Percentiles rank a stretch among this genome's conserved stretches.
Evolutionary conservation across 352 stramenopile species (phyloP).

Genomic region (Phytophthora citricola): DNA sequence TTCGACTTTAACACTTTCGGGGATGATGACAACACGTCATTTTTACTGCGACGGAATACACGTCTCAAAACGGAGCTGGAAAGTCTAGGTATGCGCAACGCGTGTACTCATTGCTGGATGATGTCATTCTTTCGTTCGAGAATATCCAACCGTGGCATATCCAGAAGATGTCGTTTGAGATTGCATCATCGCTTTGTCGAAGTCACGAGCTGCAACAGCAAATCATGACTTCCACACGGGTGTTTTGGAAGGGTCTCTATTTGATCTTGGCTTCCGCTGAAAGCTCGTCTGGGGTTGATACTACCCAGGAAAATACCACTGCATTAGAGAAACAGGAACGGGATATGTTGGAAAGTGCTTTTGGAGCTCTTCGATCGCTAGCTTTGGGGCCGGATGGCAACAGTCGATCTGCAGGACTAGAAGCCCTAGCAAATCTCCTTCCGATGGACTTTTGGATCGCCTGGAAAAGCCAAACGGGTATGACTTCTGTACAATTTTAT

Average conservation of each 20-base stretch:
- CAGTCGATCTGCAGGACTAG: conserved; percentile 58
- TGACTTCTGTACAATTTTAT: conserved; percentile 75
- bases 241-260: conserved; percentile 86
- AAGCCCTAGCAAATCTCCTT: conserved; percentile 73
- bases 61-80: conserved; percentile 41
- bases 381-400: conserved; percentile 62
- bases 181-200: conserved; percentile 71
- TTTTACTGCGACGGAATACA: conserved; percentile 66
- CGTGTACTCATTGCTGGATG: conserved; percentile 68
- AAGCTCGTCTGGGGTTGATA: conserved; percentile 51
- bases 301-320: conserved; percentile 40
- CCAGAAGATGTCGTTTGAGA: conserved; percentile 79
- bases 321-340: conserved; percentile 67
- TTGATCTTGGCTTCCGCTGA: conserved; percentile 76
- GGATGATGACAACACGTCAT: conserved; percentile 58
- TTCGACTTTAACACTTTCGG: conserved; percentile 47
- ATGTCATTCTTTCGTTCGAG: conserved; percentile 72
- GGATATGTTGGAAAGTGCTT: conserved; percentile 80
- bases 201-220: conserved; percentile 64
- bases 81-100: conserved; percentile 50
- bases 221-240: conserved; percentile 64
- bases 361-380: conserved; percentile 65
- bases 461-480: conserved; percentile 72
- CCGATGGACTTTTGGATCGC: conserved; percentile 79
- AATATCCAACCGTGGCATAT: conserved; percentile 84